Conservation (phyloP, 331 rosid species). For the Erythrophleum ivorense region DNA sequence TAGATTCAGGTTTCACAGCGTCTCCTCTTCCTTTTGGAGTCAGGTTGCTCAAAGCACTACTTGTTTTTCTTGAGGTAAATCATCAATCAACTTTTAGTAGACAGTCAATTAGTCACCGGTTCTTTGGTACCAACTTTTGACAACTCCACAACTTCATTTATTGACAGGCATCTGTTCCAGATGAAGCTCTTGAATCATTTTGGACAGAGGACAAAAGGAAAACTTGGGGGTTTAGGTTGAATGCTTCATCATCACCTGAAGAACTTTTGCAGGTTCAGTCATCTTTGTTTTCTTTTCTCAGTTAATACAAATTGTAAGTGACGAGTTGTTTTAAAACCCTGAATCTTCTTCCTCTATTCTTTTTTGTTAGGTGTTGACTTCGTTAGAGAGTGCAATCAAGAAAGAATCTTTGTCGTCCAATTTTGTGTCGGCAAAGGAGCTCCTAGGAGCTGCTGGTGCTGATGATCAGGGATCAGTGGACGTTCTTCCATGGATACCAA, state of each 20-base stretch:
- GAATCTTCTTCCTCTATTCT: background rate
- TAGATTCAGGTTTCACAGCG: conserved; percentile 50
- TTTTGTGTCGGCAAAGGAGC: conserved; percentile 66
- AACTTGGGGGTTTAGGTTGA: conserved; percentile 75
- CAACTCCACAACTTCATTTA: conserved; percentile 36
- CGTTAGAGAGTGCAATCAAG: conserved; percentile 67
- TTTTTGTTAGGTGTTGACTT: conserved; percentile 66
- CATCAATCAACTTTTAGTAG: conserved; percentile 21
- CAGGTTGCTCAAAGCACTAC: conserved; percentile 70
- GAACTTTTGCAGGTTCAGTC: conserved; percentile 74
- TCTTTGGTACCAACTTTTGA: conserved; percentile 25
- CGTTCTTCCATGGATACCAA: conserved; percentile 89
- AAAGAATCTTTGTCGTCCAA: conserved; percentile 65
- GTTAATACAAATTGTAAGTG: conserved; percentile 26
- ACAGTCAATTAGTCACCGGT: background rate
- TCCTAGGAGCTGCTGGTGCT: conserved; percentile 55
- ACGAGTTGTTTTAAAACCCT: conserved; percentile 8
- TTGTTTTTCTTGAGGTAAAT: conserved; percentile 78
- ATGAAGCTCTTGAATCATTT: conserved; percentile 68
- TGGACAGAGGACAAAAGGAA: conserved; percentile 71
- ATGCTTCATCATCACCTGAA: conserved; percentile 62
- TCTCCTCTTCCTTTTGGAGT: conserved; percentile 71
- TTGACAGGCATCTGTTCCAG: conserved; percentile 75
- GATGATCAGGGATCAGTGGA: conserved; percentile 54
- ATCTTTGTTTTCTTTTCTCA: conserved; percentile 15